Evolutionary conservation across 2,329 filamentous ascomycete species (phyloP), one percentile per base, ranked within the genome.

Genomic region (Metarhizium brunneum): DNA sequence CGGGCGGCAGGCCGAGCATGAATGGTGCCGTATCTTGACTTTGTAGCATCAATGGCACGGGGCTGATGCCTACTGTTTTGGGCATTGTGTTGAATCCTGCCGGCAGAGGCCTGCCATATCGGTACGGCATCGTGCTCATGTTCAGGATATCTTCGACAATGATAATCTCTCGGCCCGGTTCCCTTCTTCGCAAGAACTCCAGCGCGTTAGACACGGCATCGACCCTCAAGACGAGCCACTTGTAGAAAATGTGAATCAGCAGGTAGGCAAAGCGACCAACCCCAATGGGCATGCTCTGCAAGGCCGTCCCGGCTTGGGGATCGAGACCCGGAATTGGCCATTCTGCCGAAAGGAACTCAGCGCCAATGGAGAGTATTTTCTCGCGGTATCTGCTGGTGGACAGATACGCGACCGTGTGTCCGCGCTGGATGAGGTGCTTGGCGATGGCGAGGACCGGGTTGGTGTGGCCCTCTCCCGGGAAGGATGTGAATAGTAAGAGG

Each of bases 401-500:
- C 3, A 74, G 64, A 56, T 74, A 71, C 0, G 66, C 69, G 2
- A 74, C 65, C 4, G 71, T 65, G 57, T 74, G 73, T 3, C 70
- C 71, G 5, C 65, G 60, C n/a, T 62, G 56, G 3, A 70, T 62
- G 6, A 73, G 58, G 14, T 62, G 60, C 1, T 59, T 58, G 2
- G 69, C 68, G 11, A 74, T 63, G n/a, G 58, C 56, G 4, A 68
- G 47, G 1, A 65, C 43, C 3, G 63, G 64, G 3, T 50, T 54
- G 1, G 51, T 57, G 43, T 67, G 65, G 3, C 65, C 64, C 11
- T 61, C 57, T 1, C 49, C 53, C 0, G 64, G 61, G 3, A 56
- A 56, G 10, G 57, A 58, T 5, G 60, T 56, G 30, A 60, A 55
- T 49, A 66, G 55, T 13, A 66, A 47, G 10, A 66, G 51, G 6